Base-by-base conservation (phyloP, 75 land plant species). In the Chamaecyparis obtusa region DNA sequence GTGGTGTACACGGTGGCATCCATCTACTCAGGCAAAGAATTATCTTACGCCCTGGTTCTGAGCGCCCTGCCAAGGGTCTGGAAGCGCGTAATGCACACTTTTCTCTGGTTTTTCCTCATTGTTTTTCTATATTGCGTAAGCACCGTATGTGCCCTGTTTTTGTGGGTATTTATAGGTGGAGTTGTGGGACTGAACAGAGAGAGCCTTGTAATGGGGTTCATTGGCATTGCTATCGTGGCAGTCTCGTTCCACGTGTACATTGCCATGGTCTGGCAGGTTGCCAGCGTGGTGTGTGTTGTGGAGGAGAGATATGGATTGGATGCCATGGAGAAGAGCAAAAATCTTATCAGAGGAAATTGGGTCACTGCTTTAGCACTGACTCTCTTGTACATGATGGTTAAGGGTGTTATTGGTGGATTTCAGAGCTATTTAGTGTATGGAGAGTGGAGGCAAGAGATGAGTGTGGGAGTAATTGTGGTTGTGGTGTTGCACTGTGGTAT, bases 1-100 rank as follows among this genome's bases (percentile, higher is more conserved):
- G 93, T 92, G 27, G 93, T 94, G 30, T 93, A 91, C 84, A 90
- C 91, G 37, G 92, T 93, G 87, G 96, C 96, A 17, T 90, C 91
- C 91, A 27, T 90, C 71, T 93, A 92, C 90, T 87, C 94, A 10
- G 88, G 88, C 77, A 71, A 27, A 5, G 90, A 89, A 27, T 35
- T 93, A 5, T 71, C 93, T n/a, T 93, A 89, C 87, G 64, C 48
- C 85, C 92, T 88, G 87, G 90, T 95, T 69, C 17, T 96, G 10
- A 86, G 86, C 64, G 93, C 93, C 39, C 88, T 96, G 19, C 98
- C 98, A 76, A 90, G 88, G 88, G 98, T 95, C 24, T 96, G 96
- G 96, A 90, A 89, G 87, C 88, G 98, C 32, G 88, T 96, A 69
- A 88, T 92, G 84, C 85, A 88, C 86, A 96, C 98, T 17, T 94